Evolutionary conservation across 108 stramenopile species (phyloP).

Genomic region (Discostella pseudostelligera): DNA sequence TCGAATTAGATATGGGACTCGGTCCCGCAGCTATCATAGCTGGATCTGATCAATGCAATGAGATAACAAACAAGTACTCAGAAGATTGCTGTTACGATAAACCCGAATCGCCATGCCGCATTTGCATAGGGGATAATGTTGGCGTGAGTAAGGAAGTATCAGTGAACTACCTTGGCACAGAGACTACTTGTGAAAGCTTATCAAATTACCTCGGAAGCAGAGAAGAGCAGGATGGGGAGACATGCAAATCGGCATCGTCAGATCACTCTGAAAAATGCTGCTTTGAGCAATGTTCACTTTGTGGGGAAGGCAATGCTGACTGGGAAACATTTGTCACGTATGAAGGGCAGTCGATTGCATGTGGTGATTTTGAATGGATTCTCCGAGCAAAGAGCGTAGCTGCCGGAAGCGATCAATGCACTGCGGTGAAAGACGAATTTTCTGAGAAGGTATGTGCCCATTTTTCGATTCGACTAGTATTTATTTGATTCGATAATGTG

Average conservation of each 20-base stretch:
- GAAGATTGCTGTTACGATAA: slow-evolving; percentile 38
- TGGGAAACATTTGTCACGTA: slow-evolving; percentile 42
- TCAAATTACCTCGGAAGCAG: slow-evolving; percentile 48
- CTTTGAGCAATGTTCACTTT: slow-evolving; percentile 42
- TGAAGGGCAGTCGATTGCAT: slow-evolving; percentile 36
- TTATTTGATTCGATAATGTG: neutral
- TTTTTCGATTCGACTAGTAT: neutral
- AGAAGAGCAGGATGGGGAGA: slow-evolving; percentile 38
- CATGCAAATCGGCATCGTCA: slow-evolving; percentile 25
- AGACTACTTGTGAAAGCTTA: slow-evolving; percentile 44
- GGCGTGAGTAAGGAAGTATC: slow-evolving; percentile 28
- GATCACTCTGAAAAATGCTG: slow-evolving; percentile 41
- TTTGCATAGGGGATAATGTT: slow-evolving; percentile 28
- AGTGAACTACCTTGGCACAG: slow-evolving; percentile 42
- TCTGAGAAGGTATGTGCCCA: slow-evolving; percentile 17
- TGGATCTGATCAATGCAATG: slow-evolving; percentile 35
- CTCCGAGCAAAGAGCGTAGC: slow-evolving; percentile 29
- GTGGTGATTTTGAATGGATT: slow-evolving; percentile 51
- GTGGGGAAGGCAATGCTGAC: slow-evolving; percentile 44
- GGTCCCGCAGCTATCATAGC: slow-evolving; percentile 25
- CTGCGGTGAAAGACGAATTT: slow-evolving; percentile 37
- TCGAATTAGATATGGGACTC: slow-evolving; percentile 40
- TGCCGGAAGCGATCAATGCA: slow-evolving; percentile 40
- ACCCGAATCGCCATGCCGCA: slow-evolving; percentile 43
- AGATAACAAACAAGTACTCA: slow-evolving; percentile 24